Percentiles rank a stretch among this genome's conserved stretches.
phyloP scores from a whole-genome alignment of 179 eudicot species.

The Drosera spatulata region DNA sequence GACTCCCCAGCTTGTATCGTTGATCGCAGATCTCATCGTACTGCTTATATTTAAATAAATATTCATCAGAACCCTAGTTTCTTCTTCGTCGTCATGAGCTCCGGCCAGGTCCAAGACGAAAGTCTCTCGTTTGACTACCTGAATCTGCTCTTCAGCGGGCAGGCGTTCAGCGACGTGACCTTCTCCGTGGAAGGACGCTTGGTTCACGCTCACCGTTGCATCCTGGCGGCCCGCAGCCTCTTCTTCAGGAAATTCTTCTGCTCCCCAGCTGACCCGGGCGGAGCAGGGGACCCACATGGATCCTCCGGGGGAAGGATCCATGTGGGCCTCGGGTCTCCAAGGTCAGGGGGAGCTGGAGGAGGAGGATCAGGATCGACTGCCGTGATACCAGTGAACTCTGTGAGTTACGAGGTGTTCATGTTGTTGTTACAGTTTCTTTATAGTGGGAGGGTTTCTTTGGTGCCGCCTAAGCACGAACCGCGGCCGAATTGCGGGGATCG shows the following conservation, averaged over 20 bases:
- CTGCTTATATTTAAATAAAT: no score
- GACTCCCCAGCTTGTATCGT: no score
- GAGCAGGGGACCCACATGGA: not conserved
- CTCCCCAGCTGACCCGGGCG: constrained; percentile 11
- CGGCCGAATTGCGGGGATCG: constrained; percentile 89
- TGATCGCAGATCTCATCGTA: no score
- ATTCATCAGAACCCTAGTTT: no score
- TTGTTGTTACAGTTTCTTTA: constrained; percentile 82
- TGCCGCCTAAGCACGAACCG: constrained; percentile 91
- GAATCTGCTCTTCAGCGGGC: constrained; percentile 91
- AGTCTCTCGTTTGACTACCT: constrained; percentile 65
- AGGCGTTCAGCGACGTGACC: constrained; percentile 91
- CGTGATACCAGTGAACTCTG: constrained; percentile 72
- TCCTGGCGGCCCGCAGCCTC: constrained; percentile 82
- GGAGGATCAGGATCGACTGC: no score
- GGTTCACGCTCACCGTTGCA: constrained; percentile 91
- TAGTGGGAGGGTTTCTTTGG: constrained; percentile 81
- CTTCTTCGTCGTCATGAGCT: no score
- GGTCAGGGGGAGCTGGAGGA: constrained; percentile 9
- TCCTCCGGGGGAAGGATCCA: not conserved
- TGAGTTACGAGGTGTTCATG: constrained; percentile 90
- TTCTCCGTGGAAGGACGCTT: constrained; percentile 88
- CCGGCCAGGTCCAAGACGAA: no score
- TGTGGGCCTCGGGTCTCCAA: not conserved
- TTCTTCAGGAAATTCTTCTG: constrained; percentile 91